Evolutionary conservation across 257 asterid species (phyloP), one percentile per base, ranked within the genome.

Genomic region (Solanum pinnatisectum): DNA sequence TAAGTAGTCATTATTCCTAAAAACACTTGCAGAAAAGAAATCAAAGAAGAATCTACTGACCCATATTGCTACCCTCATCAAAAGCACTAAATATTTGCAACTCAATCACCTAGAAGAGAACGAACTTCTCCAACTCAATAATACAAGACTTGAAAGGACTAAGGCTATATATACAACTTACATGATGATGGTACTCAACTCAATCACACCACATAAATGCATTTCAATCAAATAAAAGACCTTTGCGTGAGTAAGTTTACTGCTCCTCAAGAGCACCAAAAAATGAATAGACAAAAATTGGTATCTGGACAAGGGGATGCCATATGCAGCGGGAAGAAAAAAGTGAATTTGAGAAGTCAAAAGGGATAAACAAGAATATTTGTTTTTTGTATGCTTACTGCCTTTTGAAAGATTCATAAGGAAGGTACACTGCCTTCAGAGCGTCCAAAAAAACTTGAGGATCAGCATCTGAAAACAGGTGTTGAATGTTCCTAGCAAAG

Each of bases 391-490:
- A 74, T 27, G n/a, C 88, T 76, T 91, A 94, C 99, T 95, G 93
- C 87, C 96, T 98, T 92, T 94, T 96, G 91, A 96, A 97, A 81
- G 96, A 90, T 93, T 96, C 99, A 78, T 90, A 97, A 72, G 99
- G 99, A 84, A 92, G 93, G 91, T 94, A 97, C 85, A 95, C 92
- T 49, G 99, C 96, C 93, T 96, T 96, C 94, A 97, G 85, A 36
- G 98, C 89, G 46, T 95, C 97, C 95, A 93, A 88, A 90, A 95
- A 88, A 87, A 95, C 92, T 39, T 90, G 93, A 86, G 93, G 94
- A 90, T 96, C 98, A 16, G 98, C 92, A 46, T 94, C 98, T 13
- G 98, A 94, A 90, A 97, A 97, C 88, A 96, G 92, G 91, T 95
- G 98, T 83, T 95, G 98, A 87, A 96, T 90, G 88, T 95, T 97